Evolutionary conservation across 768 basidiomycete genomes (phyloP).

Genomic region (Termitomyces sp.): DNA sequence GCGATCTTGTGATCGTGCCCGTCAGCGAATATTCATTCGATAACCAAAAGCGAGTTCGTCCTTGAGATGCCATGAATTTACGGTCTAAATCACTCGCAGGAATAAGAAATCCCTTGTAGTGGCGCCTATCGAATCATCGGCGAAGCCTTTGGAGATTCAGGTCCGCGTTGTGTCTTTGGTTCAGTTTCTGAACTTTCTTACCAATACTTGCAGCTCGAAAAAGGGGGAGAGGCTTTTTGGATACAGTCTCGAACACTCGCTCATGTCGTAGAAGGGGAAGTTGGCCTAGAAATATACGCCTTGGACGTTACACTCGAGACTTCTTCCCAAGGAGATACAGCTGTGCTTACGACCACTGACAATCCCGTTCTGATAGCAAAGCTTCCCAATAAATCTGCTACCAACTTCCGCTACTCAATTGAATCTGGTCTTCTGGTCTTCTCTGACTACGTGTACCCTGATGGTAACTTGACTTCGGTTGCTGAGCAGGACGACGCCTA

Average conservation of each 20-base stretch:
- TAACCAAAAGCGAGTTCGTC: conserved; percentile 58
- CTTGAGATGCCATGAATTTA: neutral
- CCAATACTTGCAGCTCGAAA: conserved; percentile 36
- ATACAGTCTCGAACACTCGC: conserved; percentile 65
- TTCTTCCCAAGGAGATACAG: conserved; percentile 17
- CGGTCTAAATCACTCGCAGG: conserved; percentile 28
- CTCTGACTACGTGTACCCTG: conserved; percentile 75
- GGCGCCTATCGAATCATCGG: conserved; percentile 47
- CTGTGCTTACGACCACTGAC: conserved; percentile 28
- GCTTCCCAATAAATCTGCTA: conserved; percentile 61
- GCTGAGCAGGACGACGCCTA: conserved; percentile 66
- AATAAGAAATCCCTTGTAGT: conserved; percentile 67
- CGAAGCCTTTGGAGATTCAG: conserved; percentile 48
- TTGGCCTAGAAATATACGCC: conserved; percentile 54
- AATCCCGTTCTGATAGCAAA: conserved; percentile 49
- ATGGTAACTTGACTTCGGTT: conserved; percentile 66
- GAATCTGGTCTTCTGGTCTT: conserved; percentile 69
- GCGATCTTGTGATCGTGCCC: conserved; percentile 63
- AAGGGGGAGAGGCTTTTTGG: conserved; percentile 79
- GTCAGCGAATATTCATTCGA: conserved; percentile 67
- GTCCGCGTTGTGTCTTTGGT: conserved; percentile 23
- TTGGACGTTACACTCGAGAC: conserved; percentile 46
- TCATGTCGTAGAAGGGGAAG: conserved; percentile 54
- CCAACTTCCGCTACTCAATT: conserved; percentile 65
- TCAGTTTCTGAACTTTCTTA: neutral